Conservation (phyloP, 1,284 basidiomycete species). For the Boletus semigastroideus region DNA sequence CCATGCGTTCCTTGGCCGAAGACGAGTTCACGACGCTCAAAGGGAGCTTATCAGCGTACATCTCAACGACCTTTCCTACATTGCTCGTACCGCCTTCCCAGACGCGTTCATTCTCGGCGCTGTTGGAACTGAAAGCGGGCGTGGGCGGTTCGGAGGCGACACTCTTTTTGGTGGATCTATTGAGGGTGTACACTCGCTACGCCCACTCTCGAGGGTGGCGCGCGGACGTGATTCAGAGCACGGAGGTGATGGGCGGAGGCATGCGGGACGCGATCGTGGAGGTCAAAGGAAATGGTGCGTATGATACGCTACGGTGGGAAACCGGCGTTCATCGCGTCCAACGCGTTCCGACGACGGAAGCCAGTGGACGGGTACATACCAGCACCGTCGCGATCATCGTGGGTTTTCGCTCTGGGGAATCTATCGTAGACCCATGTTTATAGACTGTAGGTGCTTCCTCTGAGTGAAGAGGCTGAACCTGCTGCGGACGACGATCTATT, state of each 20-base stretch:
- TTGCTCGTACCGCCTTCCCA: constrained; percentile 72
- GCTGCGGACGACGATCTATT: constrained; percentile 58
- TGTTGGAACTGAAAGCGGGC: constrained; percentile 91
- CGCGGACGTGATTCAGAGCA: constrained; percentile 50
- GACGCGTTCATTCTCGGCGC: constrained; percentile 67
- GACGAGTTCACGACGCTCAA: constrained; percentile 66
- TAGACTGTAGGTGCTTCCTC: constrained; percentile 67
- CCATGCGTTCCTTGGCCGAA: constrained; percentile 73
- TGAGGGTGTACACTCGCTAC: constrained; percentile 82
- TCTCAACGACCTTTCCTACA: constrained; percentile 60
- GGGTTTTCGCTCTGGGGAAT: constrained; percentile 25
- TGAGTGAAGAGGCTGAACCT: constrained; percentile 59
- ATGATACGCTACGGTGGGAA: constrained; percentile 83
- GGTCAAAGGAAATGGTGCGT: constrained; percentile 76
- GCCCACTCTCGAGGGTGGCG: constrained; percentile 55
- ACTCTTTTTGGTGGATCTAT: constrained; percentile 78
- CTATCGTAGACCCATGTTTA: background rate
- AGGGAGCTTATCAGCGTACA: constrained; percentile 45
- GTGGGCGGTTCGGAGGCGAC: constrained; percentile 91
- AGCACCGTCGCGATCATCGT: constrained; percentile 90
- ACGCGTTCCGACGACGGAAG: constrained; percentile 88
- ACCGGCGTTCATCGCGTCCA: constrained; percentile 97
- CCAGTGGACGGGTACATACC: constrained; percentile 86
- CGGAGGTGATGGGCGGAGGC: constrained; percentile 60
- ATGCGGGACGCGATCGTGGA: constrained; percentile 85